These are phyloP conservation scores for Apiotrichum siamense DNA, from an alignment of 1,284 basidiomycete genomes.

Conservation along the genomic window DNA sequence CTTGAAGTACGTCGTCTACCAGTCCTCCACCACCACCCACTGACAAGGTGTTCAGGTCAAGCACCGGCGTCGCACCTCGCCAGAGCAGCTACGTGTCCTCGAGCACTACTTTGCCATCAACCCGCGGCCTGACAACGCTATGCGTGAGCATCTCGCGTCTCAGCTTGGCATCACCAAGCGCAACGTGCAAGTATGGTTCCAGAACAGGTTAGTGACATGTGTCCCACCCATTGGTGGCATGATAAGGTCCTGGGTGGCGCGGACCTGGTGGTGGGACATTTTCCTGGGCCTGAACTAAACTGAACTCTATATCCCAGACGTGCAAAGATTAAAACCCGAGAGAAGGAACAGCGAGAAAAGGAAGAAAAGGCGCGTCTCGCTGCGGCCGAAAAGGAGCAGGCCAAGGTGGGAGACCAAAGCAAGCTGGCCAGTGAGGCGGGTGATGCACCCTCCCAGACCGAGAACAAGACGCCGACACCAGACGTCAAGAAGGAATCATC, in stretches of 20 bases:
- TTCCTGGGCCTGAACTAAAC: neutral
- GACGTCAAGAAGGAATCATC: neutral
- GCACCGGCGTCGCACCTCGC: slow-evolving; percentile 77
- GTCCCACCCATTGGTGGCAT: no score
- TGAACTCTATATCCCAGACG: slow-evolving; percentile 51
- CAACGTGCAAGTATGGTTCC: slow-evolving; percentile 93
- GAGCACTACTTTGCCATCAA: slow-evolving; percentile 77
- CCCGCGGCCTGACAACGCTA: slow-evolving; percentile 77
- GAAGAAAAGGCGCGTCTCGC: slow-evolving; percentile 43
- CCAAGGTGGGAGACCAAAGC: no score
- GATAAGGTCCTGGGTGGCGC: no score
- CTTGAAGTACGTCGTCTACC: slow-evolving; percentile 18
- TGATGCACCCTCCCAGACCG: neutral
- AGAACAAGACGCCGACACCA: neutral
- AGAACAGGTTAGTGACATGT: slow-evolving; percentile 61
- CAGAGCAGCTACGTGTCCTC: slow-evolving; percentile 73
- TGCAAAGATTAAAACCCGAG: slow-evolving; percentile 83
- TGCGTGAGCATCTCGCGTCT: slow-evolving; percentile 69
- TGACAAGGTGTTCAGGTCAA: slow-evolving; percentile 58
- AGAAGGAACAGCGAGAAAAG: no score
- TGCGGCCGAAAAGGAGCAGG: slow-evolving; percentile 16
- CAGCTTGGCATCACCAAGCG: slow-evolving; percentile 85
- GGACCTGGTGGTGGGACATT: neutral
- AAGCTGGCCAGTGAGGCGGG: no score
- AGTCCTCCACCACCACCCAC: neutral